A percentile compares a stretch with the other conserved stretches of the same genome.
Evolutionary conservation across 106 monocot species (phyloP).

Genomic region (Acorus calamus): DNA sequence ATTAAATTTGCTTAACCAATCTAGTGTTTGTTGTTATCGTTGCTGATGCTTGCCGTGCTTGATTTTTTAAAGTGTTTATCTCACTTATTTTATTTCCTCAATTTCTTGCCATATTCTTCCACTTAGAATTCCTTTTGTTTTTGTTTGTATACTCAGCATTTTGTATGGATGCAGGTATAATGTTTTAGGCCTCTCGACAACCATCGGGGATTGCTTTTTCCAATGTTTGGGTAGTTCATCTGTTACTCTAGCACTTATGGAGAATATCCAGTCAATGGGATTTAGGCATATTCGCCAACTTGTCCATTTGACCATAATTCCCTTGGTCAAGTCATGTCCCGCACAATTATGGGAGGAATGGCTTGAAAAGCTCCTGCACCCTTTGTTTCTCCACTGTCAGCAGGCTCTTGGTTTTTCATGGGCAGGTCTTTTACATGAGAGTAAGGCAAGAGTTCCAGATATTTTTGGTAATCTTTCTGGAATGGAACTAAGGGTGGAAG

Average conservation of each 20-base stretch:
- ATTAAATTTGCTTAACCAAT: too few species aligned
- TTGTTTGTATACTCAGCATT: background rate
- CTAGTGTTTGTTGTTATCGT: too few species aligned
- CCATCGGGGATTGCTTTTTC: conserved; percentile 68
- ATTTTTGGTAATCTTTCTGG: conserved; percentile 61
- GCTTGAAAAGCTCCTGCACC: conserved; percentile 60
- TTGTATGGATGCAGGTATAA: conserved; percentile 62
- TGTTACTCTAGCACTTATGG: conserved; percentile 59
- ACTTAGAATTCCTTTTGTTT: background rate
- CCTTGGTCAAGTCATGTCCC: conserved; percentile 72
- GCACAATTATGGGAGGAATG: conserved; percentile 53
- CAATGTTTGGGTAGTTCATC: conserved; percentile 48
- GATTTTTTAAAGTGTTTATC: too few species aligned
- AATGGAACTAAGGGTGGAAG: conserved; percentile 80
- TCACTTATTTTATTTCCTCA: too few species aligned
- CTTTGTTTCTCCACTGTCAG: conserved; percentile 78
- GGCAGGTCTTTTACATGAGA: conserved; percentile 57
- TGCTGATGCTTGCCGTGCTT: too few species aligned
- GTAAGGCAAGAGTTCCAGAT: conserved; percentile 87
- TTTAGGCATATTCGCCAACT: conserved; percentile 82
- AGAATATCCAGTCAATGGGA: conserved; percentile 93
- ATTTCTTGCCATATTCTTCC: background rate
- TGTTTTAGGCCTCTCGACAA: conserved; percentile 74
- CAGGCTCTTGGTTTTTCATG: conserved; percentile 82
- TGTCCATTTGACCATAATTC: conserved; percentile 67